Evolutionary conservation across 2,329 filamentous ascomycete genomes (phyloP).

Genomic region (Fusarium sp.): DNA sequence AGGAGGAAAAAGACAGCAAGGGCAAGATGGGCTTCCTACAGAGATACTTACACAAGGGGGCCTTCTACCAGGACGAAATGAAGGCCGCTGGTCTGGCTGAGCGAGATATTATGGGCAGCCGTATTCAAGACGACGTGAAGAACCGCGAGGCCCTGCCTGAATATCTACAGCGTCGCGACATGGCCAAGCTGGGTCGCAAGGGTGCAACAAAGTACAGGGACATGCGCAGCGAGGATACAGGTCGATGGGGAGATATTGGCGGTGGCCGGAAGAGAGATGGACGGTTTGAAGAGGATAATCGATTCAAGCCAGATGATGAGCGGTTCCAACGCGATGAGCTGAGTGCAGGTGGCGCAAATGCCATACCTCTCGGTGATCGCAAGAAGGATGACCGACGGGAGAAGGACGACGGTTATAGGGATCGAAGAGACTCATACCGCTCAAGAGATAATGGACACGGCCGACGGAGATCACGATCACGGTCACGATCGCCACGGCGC

Average conservation of each 20-base stretch:
- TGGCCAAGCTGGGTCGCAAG: conserved; percentile 94
- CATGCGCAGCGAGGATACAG: conserved; percentile 90
- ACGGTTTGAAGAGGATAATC: conserved; percentile 69
- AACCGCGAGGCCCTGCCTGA: conserved; percentile 89
- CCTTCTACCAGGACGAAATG: conserved; percentile 90
- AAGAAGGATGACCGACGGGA: conserved; percentile 54
- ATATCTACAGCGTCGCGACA: conserved; percentile 92
- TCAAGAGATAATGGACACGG: conserved; percentile 37
- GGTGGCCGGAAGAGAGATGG: conserved; percentile 61
- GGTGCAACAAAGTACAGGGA: conserved; percentile 92
- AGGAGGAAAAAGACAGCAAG: conserved; percentile 82
- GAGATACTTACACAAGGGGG: conserved; percentile 96
- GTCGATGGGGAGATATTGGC: conserved; percentile 81
- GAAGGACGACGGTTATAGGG: conserved; percentile 32
- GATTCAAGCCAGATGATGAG: conserved; percentile 77
- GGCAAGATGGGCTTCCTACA: conserved; percentile 94
- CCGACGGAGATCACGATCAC: conserved; percentile 54
- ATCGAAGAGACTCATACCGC: conserved; percentile 48
- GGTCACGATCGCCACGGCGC: conserved; percentile 69
- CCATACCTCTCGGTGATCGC: conserved; percentile 72
- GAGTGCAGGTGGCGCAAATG: conserved; percentile 76
- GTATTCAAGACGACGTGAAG: conserved; percentile 85
- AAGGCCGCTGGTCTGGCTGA: conserved; percentile 82
- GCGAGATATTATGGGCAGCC: conserved; percentile 87
- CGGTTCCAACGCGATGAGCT: conserved; percentile 60